Evolutionary conservation across 2,329 filamentous ascomycete genomes (phyloP), one percentile per base, ranked within the genome.

Genomic region (Aspergillus uvarum): DNA sequence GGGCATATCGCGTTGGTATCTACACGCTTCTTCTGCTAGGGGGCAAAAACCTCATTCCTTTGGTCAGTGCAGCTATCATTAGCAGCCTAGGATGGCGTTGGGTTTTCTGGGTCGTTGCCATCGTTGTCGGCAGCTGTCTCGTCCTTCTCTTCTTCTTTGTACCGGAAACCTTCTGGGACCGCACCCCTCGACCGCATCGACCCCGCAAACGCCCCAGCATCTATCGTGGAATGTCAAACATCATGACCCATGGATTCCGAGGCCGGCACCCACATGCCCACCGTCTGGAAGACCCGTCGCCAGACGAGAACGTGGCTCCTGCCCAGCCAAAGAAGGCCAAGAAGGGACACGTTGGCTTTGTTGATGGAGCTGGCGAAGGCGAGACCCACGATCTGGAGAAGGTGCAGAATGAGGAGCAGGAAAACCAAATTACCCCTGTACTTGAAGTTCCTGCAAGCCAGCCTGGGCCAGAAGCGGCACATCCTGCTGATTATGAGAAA

Each of bases 81-180:
- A 81, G 92, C 63, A 80, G 83, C 2, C 76, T 92, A 42, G 85
- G 85, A 5, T 98, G 94, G 94, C 87, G 92, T 74, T 96, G 92
- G 92, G 90, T 91, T 0, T 96, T 96, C 68, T 96, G 89, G 89
- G 87, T 96, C 58, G 87, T 96, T 50, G 86, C 92, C 0, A 90
- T 96, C 3, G 80, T 96, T 10, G 89, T 92, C 35, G 91, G 82
- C 0, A 84, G 91, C 51, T 88, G 87, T 61, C 83, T 87, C 42
- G 73, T 85, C 21, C 78, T 96, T 2, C 81, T 98, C 1, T 96
- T 96, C 73, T 82, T 97, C 60, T 96, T 96, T 68, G 91, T 96
- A 0, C 94, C 94, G 0, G 94, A 98, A 77, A 96, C 92, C 0
- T 97, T 96, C 66, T 98, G 94, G 94, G 92, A 97, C 74, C 83